Base-by-base conservation (phyloP, 805 yeast species). In the Vanderwaltozyma polyspora region DNA sequence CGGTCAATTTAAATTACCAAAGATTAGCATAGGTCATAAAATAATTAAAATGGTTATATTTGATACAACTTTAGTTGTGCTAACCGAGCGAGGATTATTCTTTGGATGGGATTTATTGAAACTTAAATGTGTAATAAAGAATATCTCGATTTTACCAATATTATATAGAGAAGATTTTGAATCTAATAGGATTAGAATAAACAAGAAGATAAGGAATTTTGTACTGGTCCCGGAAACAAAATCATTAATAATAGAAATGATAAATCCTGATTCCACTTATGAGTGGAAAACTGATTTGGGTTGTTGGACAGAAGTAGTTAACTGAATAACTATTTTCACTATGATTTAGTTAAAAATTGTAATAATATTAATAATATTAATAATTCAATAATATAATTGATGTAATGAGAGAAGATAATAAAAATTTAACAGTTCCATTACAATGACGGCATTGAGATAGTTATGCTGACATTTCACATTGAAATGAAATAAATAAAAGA, bases 1-100 rank as follows among this genome's bases (percentile, higher is more conserved):
- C n/a, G 67, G 67, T 0, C 51, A 51, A 29, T 48, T 58, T 15
- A 52, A 52, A 37, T 55, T 55, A 25, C 63, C 65, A 3, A 50
- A 66, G 25, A 63, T 66, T 31, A 68, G 65, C 27, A 64, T 76
- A 3, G 71, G 59, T 29, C 65, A 63, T 34, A 68, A 68, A 24
- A 68, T 71, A 25, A 68, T 74, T 31, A 68, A 66, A n/a, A 35
- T 67, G 18, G 56, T 52, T 25, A 49, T 55, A 3, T 45, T 46
- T 17, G 59, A 63, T 8, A 44, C 49, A 12, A 74, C 61, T 45
- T 70, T 77, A 63, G 68, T 69, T 9, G 49, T 75, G 16, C 64
- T 78, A 0, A 74, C 83, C 1, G 76, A 76, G 31, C 62, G 67
- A 21, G 86, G 86, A 0, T 55, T 72, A 0, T 44, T 78, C 11